phyloP scores from a whole-genome alignment of 257 asterid species.

The Solanum paucissectum region DNA sequence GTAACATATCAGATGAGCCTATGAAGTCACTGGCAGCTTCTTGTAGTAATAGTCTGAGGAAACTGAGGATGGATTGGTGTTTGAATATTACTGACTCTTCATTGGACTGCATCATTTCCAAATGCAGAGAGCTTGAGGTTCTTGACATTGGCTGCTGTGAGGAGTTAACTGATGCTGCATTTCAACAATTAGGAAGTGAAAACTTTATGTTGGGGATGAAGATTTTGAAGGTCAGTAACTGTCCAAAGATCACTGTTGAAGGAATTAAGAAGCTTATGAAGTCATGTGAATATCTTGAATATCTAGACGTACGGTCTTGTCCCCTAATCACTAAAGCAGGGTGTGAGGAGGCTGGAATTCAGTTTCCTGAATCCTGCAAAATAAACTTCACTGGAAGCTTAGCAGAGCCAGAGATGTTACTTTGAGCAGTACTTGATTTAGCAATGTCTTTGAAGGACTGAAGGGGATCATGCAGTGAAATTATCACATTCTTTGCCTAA shows the following conservation, averaged over 20 bases:
- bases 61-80: constrained; percentile 97
- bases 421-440: constrained; percentile 16
- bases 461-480: neutral
- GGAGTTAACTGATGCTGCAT: constrained; percentile 73
- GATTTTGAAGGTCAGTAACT: constrained; percentile 62
- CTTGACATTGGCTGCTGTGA: constrained; percentile 92
- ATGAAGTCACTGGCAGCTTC: constrained; percentile 52
- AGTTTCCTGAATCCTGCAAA: constrained; percentile 59
- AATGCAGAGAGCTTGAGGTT: constrained; percentile 71
- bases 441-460: neutral
- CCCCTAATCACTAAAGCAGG: constrained; percentile 54
- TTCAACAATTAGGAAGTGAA: constrained; percentile 45
- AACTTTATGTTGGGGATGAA: constrained; percentile 37
- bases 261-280: constrained; percentile 47
- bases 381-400: constrained; percentile 71
- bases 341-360: constrained; percentile 65
- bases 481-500: neutral
- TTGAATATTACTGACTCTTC: constrained; percentile 55
- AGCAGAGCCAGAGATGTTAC: constrained; percentile 57
- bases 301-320: constrained; percentile 82
- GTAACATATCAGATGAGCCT: constrained; percentile 55
- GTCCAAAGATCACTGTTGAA: constrained; percentile 69
- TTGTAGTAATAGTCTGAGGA: constrained; percentile 48
- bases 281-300: constrained; percentile 59
- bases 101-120: constrained; percentile 34